Evolutionary conservation across 352 stramenopile genomes (phyloP).

Genomic region (Peronospora tabacina): DNA sequence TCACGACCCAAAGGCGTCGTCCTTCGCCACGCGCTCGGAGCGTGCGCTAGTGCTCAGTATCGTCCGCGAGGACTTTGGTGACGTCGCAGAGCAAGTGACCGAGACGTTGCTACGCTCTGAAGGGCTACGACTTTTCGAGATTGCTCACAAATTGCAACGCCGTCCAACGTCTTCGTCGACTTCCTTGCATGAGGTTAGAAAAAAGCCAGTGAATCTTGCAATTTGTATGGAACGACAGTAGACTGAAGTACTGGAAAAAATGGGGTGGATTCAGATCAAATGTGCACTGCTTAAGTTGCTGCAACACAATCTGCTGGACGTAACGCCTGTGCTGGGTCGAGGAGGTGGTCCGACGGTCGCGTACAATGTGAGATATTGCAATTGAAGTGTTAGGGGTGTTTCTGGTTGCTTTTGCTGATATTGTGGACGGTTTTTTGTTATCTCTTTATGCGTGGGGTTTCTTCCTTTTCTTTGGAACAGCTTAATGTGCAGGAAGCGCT

Average conservation of each 20-base stretch:
- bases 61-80: constrained; percentile 75
- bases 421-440: not conserved
- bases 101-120: constrained; percentile 57
- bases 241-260: too few relatives aligned
- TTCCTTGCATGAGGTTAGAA: constrained; percentile 44
- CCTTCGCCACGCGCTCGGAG: constrained; percentile 67
- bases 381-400: not conserved
- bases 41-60: constrained; percentile 64
- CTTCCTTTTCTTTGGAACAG: constrained; percentile 21
- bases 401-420: constrained; percentile 2
- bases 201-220: not conserved
- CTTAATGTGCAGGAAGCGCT: constrained; percentile 76
- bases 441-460: not conserved
- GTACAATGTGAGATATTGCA: constrained; percentile 39
- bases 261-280: constrained; percentile 42
- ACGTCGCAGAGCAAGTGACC: constrained; percentile 54
- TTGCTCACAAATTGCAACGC: constrained; percentile 52
- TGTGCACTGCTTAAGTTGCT: constrained; percentile 77
- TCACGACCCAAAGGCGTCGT: constrained; percentile 22
- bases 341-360: constrained; percentile 21
- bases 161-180: constrained; percentile 17
- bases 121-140: constrained; percentile 53
- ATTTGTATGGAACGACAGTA: not conserved
- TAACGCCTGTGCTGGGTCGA: constrained; percentile 37
- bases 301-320: constrained; percentile 80